phyloP scores from a whole-genome alignment of 257 asterid species.

The Gardenia jasminoides region DNA sequence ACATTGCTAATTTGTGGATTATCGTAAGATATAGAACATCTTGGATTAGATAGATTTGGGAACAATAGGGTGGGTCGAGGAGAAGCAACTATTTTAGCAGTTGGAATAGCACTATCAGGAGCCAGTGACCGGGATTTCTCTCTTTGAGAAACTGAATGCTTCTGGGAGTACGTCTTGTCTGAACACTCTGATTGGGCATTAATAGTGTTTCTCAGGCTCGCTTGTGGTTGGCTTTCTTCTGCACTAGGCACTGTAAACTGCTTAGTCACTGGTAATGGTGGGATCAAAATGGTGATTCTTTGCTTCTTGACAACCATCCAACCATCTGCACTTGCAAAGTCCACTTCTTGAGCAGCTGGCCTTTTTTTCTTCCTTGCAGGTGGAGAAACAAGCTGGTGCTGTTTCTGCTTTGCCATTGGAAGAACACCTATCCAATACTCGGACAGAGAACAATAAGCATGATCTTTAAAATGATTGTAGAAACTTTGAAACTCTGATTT shows the following conservation, averaged over 20 bases:
- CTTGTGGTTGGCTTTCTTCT: constrained; percentile 34
- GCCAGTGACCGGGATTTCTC: constrained; percentile 41
- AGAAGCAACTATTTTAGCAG: constrained; percentile 25
- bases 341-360: constrained; percentile 23
- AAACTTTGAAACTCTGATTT: not conserved
- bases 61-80: constrained; percentile 37
- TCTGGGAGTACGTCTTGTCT: constrained; percentile 26
- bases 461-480: not conserved
- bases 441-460: not conserved
- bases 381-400: constrained; percentile 27
- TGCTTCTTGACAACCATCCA: constrained; percentile 87
- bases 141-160: constrained; percentile 31
- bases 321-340: constrained; percentile 39
- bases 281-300: constrained; percentile 73
- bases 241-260: constrained; percentile 26
- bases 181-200: constrained; percentile 26
- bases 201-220: constrained; percentile 29
- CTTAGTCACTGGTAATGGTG: constrained; percentile 54
- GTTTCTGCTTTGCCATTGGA: constrained; percentile 67
- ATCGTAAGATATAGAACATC: constrained; percentile 29
- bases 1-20: constrained; percentile 30
- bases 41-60: constrained; percentile 30
- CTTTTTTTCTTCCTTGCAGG: constrained; percentile 42
- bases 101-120: constrained; percentile 31
- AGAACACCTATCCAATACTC: not conserved